Base-by-base conservation (phyloP, 331 rosid species). In the Malus hybrid region DNA sequence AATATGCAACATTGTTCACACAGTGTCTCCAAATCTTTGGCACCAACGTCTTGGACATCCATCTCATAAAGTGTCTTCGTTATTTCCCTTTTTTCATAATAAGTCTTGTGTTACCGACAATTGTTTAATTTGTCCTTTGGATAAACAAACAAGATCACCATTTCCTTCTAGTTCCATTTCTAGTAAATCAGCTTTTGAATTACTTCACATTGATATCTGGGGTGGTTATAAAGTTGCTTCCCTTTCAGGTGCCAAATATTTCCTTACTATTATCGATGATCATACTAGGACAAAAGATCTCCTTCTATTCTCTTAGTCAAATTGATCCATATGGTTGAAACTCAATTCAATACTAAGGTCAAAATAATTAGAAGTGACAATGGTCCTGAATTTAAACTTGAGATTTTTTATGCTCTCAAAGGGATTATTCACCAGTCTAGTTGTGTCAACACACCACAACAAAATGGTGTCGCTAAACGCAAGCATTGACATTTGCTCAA, bases 401-500 rank as follows among this genome's bases (percentile, higher is more conserved):
- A 0, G 2, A 2, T n/a, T 6, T 36, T 66, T 24, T 66, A 29
- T 76, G 12, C 7, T 5, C 1, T 20, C 0, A 76, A 68, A 0
- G 74, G 74, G 2, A 76, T 16, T 16, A 20, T 75, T n/a, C 79
- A 32, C 30, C 79, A 74, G 63, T 24, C 61, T 4, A 39, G 61
- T 24, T 74, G 78, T 1, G 48, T 74, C 28, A 24, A 28, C 19
- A 65, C 72, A 10, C 56, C 28, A 1, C 65, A 75, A 66, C 18
- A 64, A n/a, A 33, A 55, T 33, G 50, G 6, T 15, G 18, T 56
- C 0, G 30, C 13, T 32, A 32, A 71, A 20, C 2, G 72, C 10
- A 75, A 30, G 33, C 33, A 30, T 30, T 0, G 33, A 30, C 33
- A 30, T 30, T 3, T 30, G 33, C 33, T 30, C 5, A 30, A 30